These are phyloP conservation scores for Loxodes magnus DNA, from an alignment of 73 alveolate species.

Conservation along the genomic window DNA sequence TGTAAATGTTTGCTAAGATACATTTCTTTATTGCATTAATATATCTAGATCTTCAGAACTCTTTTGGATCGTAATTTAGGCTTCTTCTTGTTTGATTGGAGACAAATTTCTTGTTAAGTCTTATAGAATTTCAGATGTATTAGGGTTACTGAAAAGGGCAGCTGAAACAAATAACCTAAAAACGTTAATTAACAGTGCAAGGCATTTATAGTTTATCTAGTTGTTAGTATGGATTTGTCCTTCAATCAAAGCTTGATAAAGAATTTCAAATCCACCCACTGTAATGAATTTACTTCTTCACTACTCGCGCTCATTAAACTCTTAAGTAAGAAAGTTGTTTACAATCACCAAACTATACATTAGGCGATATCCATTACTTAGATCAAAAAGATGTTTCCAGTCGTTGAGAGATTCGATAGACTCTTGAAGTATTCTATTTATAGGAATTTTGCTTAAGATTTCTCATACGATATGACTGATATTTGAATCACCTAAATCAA, in stretches of 20 bases:
- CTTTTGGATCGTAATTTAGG: too few relatives aligned
- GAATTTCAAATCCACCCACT: conserved; percentile 1
- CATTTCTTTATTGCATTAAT: too few relatives aligned
- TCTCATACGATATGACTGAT: neutral
- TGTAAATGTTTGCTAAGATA: too few relatives aligned
- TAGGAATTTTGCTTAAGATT: conserved; percentile 3
- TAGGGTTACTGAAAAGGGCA: neutral
- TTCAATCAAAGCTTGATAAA: neutral
- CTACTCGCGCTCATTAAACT: neutral
- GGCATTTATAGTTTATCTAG: neutral
- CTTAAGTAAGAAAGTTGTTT: neutral
- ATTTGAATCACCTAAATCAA: neutral
- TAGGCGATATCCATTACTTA: neutral
- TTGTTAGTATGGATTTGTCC: neutral
- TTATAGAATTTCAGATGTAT: too few relatives aligned
- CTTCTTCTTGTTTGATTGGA: too few relatives aligned
- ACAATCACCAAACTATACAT: conserved; percentile 1
- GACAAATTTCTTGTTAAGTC: too few relatives aligned
- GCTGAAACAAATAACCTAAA: neutral
- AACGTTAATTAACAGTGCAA: neutral
- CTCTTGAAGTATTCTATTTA: neutral
- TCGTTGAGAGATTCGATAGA: neutral
- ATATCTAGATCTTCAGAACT: too few relatives aligned
- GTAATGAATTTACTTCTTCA: neutral
- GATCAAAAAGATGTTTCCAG: conserved; percentile 5